Conservation (phyloP, 305 asterid genomes). For the Rubia peregrina region DNA sequence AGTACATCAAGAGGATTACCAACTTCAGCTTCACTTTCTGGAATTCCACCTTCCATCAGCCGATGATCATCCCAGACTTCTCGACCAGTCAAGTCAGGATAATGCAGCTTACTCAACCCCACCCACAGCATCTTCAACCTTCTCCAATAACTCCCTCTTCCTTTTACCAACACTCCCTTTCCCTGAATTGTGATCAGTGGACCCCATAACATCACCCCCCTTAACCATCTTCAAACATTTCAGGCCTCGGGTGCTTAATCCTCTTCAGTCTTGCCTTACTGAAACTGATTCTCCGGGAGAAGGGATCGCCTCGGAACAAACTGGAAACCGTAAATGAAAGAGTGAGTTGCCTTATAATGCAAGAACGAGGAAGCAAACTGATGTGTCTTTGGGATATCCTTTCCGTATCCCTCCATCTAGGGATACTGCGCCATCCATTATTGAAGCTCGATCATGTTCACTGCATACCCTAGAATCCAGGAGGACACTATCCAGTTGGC, state of each 20-base stretch:
- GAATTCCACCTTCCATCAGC: not conserved
- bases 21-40: not conserved
- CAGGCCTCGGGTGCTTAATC: no score
- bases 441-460: slow-evolving; percentile 40
- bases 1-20: not conserved
- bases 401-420: slow-evolving; percentile 58
- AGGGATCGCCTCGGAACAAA: no score
- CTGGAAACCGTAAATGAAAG: no score
- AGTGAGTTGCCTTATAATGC: no score
- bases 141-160: not conserved
- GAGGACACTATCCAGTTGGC: slow-evolving; percentile 29
- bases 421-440: slow-evolving; percentile 46
- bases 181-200: not conserved
- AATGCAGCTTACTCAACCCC: not conserved
- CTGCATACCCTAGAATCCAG: slow-evolving; percentile 50
- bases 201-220: not conserved
- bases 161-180: not conserved
- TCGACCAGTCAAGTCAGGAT: not conserved
- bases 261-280: no score
- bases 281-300: no score
- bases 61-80: not conserved
- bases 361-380: no score
- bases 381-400: slow-evolving; percentile 20
- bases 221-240: no score
- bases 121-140: not conserved